Percentiles rank a stretch among this genome's conserved stretches.
These are phyloP conservation scores for Microdochium bolleyi DNA, from an alignment of 2,329 filamentous ascomycete species.

Conservation along the genomic window DNA sequence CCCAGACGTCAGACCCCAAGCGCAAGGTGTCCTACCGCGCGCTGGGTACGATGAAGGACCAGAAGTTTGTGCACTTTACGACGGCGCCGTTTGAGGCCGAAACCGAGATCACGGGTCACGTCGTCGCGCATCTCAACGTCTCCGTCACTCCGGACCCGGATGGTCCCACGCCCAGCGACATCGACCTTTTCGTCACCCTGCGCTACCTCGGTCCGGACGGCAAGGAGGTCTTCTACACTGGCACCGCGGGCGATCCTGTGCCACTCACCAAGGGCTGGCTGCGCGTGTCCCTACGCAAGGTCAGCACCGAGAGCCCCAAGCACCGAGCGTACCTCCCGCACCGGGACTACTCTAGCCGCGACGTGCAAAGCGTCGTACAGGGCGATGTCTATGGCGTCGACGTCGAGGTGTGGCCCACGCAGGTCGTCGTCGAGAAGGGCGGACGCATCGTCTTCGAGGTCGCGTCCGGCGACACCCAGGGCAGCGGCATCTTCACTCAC, in stretches of 20 bases:
- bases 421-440: conserved; percentile 44
- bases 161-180: conserved; percentile 33
- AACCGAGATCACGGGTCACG: conserved; percentile 62
- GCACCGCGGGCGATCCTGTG: conserved; percentile 55
- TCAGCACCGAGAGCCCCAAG: conserved; percentile 38
- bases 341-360: conserved; percentile 48
- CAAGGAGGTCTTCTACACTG: conserved; percentile 55
- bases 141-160: conserved; percentile 49
- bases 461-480: conserved; percentile 39
- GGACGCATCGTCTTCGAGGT: conserved; percentile 38
- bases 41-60: conserved; percentile 46
- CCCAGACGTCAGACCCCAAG: conserved; percentile 11
- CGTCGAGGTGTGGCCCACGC: conserved; percentile 58
- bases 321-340: conserved; percentile 47
- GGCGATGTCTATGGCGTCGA: conserved; percentile 52
- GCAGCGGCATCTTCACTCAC: conserved; percentile 40
- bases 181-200: conserved; percentile 57
- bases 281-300: conserved; percentile 46
- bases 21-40: conserved; percentile 48
- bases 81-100: conserved; percentile 51
- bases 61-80: conserved; percentile 47
- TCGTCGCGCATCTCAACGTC: conserved; percentile 56
- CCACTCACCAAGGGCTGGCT: conserved; percentile 60
- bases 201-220: conserved; percentile 46
- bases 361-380: conserved; percentile 44